Evolutionary conservation across 2,329 filamentous ascomycete species (phyloP).

Genomic region (Canariomyces notabilis): DNA sequence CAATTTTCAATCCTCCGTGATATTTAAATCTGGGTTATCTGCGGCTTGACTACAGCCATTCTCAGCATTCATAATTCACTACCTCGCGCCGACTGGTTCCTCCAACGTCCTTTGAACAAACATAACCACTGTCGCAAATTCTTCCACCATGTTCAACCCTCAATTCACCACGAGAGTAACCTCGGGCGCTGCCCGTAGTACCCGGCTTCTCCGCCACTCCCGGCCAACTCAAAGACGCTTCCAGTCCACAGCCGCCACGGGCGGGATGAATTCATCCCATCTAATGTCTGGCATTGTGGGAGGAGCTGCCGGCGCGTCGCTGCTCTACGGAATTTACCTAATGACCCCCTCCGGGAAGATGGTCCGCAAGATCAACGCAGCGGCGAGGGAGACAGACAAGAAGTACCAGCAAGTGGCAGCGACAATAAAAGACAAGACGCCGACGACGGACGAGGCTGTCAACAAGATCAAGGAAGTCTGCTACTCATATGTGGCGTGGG

Average conservation of each 20-base stretch:
- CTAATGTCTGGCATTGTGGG: constrained; percentile 40
- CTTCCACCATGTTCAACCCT: constrained; percentile 12
- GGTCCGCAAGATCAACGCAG: constrained; percentile 41
- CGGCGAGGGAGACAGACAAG: constrained; percentile 49
- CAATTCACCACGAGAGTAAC: constrained; percentile 8
- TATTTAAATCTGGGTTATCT: too few species aligned
- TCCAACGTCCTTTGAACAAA: not conserved
- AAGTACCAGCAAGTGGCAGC: constrained; percentile 57
- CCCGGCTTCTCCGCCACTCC: constrained; percentile 2
- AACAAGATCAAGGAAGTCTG: constrained; percentile 60
- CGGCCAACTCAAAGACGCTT: constrained; percentile 30
- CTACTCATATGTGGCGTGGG: constrained; percentile 64
- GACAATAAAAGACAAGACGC: constrained; percentile 57
- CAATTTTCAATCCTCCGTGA: too few species aligned
- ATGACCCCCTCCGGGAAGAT: constrained; percentile 41
- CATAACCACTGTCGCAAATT: not conserved
- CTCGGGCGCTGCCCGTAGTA: constrained; percentile 8
- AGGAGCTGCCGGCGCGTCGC: constrained; percentile 38
- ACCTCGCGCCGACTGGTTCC: too few species aligned
- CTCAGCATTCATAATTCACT: too few species aligned
- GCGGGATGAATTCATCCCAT: constrained; percentile 30
- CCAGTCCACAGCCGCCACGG: constrained; percentile 34
- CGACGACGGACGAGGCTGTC: constrained; percentile 62
- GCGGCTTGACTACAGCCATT: too few species aligned
- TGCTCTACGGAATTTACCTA: constrained; percentile 41